These are phyloP conservation scores for Aspergillus floridensis DNA, from an alignment of 2,329 filamentous ascomycete species.

Conservation along the genomic window DNA sequence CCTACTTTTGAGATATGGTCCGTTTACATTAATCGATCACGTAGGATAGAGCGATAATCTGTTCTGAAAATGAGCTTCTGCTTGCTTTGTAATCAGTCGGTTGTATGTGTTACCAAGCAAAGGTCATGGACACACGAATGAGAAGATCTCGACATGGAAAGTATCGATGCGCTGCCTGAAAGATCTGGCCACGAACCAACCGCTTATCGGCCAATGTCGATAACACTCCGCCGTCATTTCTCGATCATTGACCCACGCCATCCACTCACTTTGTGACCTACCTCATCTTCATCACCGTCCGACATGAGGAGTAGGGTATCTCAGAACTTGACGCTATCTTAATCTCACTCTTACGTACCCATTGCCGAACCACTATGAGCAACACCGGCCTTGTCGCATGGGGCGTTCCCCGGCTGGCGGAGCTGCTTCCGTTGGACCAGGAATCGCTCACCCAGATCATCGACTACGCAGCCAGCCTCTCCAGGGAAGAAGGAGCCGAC, in stretches of 20 bases:
- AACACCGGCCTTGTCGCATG: constrained; percentile 45
- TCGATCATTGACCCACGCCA: neutral
- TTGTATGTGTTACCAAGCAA: too few relatives aligned
- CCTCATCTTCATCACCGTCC: neutral
- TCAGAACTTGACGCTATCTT: neutral
- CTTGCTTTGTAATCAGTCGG: too few relatives aligned
- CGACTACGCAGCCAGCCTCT: constrained; percentile 73
- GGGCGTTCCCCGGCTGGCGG: constrained; percentile 70
- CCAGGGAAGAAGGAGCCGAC: constrained; percentile 72
- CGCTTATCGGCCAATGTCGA: neutral
- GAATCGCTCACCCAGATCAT: constrained; percentile 81
- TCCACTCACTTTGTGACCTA: neutral
- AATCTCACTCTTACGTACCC: neutral
- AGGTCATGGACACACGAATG: neutral
- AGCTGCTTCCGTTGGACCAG: constrained; percentile 79
- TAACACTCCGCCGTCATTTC: neutral
- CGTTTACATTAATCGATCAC: neutral
- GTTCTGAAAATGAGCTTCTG: too few relatives aligned
- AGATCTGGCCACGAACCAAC: neutral
- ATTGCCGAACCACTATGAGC: constrained; percentile 21
- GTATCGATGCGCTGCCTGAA: neutral
- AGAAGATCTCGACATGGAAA: neutral
- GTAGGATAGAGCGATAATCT: neutral
- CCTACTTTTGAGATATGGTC: neutral
- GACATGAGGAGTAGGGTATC: neutral